Evolutionary conservation across 192 early-diverging fungal genomes (phyloP), one percentile per base, ranked within the genome.

Genomic region (Pilaira anomala): DNA sequence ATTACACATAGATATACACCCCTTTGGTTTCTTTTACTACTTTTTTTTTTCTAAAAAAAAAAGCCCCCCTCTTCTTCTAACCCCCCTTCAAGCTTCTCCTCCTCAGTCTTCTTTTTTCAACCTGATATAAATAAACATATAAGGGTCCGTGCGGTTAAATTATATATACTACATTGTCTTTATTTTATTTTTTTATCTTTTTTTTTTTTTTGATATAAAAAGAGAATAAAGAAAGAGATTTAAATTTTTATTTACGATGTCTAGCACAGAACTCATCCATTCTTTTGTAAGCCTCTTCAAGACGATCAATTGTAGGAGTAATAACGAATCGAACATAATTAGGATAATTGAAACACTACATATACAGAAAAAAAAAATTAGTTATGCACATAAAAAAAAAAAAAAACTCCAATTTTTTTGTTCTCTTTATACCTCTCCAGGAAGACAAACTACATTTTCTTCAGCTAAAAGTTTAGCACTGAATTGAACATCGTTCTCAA

Each of bases 361-460:
- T 19, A 36, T 13, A n/a, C n/a, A n/a, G 2, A 48, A 62, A 51
- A 36, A 28, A 53, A 26, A 29, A n/a, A 59, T 26, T 52, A 13
- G 8, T 53, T 21, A 29, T 39, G 30, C 7, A 36, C 4, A n/a
- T n/a, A n/a, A n/a, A 33, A 4, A 33, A 33, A 4, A 33, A 4
- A 33, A 2, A 33, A 46, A 7, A 25, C 14, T 12, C 22, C n/a
- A n/a, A n/a, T n/a, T n/a, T n/a, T n/a, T n/a, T n/a, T n/a, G n/a
- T n/a, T n/a, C n/a, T n/a, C n/a, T n/a, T 13, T 16, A 51, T 74
- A 87, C 85, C 63, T 81, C 75, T 18, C 93, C 93, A 25, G 93
- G 92, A 52, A 95, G 76, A 57, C 89, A 87, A 60, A 91, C 79
- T 13, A 95, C 93, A 24, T 83, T 86, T 69, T 95, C 89, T 68